Base-by-base conservation (phyloP, 371 early-diverging fungal species). In the Gilbertella persicaria region DNA sequence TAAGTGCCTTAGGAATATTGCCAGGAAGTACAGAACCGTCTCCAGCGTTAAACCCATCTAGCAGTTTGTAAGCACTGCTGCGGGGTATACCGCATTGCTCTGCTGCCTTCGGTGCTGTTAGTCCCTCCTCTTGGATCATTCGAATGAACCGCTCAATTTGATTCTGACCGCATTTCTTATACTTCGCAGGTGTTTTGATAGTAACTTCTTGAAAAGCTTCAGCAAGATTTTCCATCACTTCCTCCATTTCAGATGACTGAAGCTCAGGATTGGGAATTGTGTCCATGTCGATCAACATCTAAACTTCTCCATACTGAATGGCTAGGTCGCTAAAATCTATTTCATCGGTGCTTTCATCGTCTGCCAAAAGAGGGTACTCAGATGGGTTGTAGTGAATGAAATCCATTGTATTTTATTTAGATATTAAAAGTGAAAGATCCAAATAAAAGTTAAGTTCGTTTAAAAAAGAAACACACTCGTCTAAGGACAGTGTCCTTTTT, bases 91-190 rank as follows among this genome's bases (percentile, higher is more conserved):
- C 60, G 28, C 50, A 48, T 6, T 7, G 13, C 24, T 29, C 30
- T 2, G 54, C 50, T 13, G 60, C 54, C 19, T 60, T 60, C 9
- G 54, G 50, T 0, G 50, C 54, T 4, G 60, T n/a, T 16, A 53
- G n/a, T 1, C 60, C 60, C 28, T 50, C 48, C 35, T 60, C 60
- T 49, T 60, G 50, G 5, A 37, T 44, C 1, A 50, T 19, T 3
- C 36, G 30, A 21, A 60, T 49, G 16, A 60, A 45, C 5, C 44
- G 44, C 28, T 29, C 20, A 0, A 41, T 47, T 12, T 54, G 37
- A 13, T 39, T 28, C 14, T 33, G 19, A 6, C 40, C 33, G 10
- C 13, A 33, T 33, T 33, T 33, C 33, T 33, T 33, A 13, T 33
- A 33, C 33, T 33, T 33, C n/a, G n/a, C n/a, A n/a, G n/a, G n/a